Percentiles rank a stretch among this genome's conserved stretches.
Conservation (phyloP, 1,284 basidiomycete species). For the Trichosporon inkin region DNA sequence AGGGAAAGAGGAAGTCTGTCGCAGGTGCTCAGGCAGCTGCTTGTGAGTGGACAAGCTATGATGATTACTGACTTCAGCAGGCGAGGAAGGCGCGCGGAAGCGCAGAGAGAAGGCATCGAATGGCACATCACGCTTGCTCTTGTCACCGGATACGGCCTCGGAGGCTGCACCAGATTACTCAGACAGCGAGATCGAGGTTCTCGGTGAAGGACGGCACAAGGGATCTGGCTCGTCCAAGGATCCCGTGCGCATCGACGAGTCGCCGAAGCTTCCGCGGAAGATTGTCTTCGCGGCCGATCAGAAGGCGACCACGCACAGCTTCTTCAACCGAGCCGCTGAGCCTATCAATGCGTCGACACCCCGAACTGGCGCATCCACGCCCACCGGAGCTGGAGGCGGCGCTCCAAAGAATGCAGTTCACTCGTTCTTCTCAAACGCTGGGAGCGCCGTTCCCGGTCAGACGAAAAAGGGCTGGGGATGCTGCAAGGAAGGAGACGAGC, state of each 20-base stretch:
- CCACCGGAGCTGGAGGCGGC: neutral
- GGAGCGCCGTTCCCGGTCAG: slow-evolving; percentile 13
- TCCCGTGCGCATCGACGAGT: neutral
- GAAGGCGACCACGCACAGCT: slow-evolving; percentile 32
- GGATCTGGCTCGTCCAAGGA: neutral
- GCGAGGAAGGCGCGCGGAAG: neutral
- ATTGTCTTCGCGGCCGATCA: slow-evolving; percentile 31
- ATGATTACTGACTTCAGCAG: neutral
- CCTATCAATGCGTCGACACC: neutral
- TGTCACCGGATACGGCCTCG: neutral
- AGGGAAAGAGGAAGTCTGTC: neutral
- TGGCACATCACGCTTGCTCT: neutral
- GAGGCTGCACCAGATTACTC: neutral
- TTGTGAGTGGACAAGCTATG: neutral
- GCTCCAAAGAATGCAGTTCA: slow-evolving; percentile 19
- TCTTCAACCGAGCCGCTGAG: slow-evolving; percentile 26
- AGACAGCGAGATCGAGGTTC: neutral
- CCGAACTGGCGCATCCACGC: neutral
- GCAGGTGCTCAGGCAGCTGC: neutral
- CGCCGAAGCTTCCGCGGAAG: slow-evolving; percentile 23
- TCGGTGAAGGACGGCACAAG: slow-evolving; percentile 6
- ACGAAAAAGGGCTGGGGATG: slow-evolving; percentile 41
- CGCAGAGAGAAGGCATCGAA: neutral
- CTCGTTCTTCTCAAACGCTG: slow-evolving; percentile 31
- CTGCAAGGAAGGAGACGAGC: slow-evolving; percentile 35